A percentile compares a stretch with the other conserved stretches of the same genome.
Conservation (phyloP, 1,284 basidiomycete genomes). For the Hemileia vastatrix region DNA sequence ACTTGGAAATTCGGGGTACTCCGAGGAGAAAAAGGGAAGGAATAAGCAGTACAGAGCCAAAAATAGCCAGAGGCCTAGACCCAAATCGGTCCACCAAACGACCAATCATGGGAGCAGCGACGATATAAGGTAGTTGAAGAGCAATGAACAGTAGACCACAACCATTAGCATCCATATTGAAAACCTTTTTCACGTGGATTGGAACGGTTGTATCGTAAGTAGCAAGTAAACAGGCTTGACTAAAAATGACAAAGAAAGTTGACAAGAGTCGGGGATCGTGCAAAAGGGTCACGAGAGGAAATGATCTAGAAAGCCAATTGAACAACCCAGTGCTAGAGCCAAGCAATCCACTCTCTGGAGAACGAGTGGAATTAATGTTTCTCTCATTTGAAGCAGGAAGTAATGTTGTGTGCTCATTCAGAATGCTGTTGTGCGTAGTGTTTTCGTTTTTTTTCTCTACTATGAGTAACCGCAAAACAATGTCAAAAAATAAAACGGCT, state of each 20-base stretch:
- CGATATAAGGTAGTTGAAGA: conserved; percentile 15
- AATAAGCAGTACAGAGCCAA: conserved; percentile 6
- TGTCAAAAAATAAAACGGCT: conserved; percentile 8
- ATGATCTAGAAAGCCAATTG: not conserved
- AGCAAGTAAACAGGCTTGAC: conserved; percentile 11
- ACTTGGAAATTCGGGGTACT: not conserved
- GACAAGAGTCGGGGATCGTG: conserved; percentile 9
- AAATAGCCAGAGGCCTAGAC: not conserved
- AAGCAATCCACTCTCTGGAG: not conserved
- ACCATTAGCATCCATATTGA: conserved; percentile 8
- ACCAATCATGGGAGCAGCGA: conserved; percentile 11
- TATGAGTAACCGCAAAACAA: conserved; percentile 11
- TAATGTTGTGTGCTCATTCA: not conserved
- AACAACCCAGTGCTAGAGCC: no score
- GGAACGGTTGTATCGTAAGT: conserved; percentile 20
- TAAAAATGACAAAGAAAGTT: conserved; percentile 14
- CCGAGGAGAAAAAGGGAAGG: conserved; percentile 7
- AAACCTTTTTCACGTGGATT: conserved; percentile 6
- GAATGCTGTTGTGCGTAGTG: not conserved
- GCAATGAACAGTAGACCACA: conserved; percentile 15
- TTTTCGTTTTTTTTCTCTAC: conserved; percentile 8
- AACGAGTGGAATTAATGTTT: not conserved
- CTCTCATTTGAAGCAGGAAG: not conserved
- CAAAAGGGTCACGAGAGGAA: conserved; percentile 8
- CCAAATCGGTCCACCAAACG: conserved; percentile 10